Conservation (phyloP, 1,284 basidiomycete genomes). For the Naganishia sp. region DNA sequence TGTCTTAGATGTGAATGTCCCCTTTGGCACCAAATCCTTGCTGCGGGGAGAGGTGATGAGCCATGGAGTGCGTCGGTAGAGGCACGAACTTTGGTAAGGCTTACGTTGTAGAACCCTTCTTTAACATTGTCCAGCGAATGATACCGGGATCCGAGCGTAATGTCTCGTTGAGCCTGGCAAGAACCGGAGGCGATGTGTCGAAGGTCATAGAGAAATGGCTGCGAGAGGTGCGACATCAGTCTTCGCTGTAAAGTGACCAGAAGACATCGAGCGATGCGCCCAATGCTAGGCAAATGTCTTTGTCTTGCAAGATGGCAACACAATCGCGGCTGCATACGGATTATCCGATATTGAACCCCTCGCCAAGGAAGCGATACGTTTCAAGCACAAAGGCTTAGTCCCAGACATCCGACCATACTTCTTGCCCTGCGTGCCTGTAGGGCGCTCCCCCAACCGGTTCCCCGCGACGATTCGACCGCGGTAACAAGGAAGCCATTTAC, state of each 20-base stretch:
- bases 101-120: conserved; percentile 45
- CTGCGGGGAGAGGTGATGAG: conserved; percentile 6
- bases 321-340: too few relatives aligned
- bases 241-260: too few relatives aligned
- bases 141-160: conserved; percentile 49
- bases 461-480: too few relatives aligned
- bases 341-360: too few relatives aligned
- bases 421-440: too few relatives aligned
- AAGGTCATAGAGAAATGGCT: conserved; percentile 54
- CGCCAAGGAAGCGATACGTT: too few relatives aligned
- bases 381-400: too few relatives aligned
- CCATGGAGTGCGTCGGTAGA: background rate
- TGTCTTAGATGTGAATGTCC: conserved; percentile 32
- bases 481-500: conserved; percentile 33
- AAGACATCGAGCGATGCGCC: too few relatives aligned
- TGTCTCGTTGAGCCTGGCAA: conserved; percentile 48
- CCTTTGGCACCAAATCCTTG: conserved; percentile 33
- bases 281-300: too few relatives aligned
- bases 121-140: conserved; percentile 49
- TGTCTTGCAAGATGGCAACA: too few relatives aligned
- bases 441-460: too few relatives aligned
- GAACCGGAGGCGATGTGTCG: conserved; percentile 52
- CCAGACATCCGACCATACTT: too few relatives aligned
- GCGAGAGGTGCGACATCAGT: background rate
- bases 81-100: conserved; percentile 18